These are phyloP conservation scores for Aspergillus eucalypticola DNA, from an alignment of 2,329 filamentous ascomycete genomes.

Conservation along the genomic window DNA sequence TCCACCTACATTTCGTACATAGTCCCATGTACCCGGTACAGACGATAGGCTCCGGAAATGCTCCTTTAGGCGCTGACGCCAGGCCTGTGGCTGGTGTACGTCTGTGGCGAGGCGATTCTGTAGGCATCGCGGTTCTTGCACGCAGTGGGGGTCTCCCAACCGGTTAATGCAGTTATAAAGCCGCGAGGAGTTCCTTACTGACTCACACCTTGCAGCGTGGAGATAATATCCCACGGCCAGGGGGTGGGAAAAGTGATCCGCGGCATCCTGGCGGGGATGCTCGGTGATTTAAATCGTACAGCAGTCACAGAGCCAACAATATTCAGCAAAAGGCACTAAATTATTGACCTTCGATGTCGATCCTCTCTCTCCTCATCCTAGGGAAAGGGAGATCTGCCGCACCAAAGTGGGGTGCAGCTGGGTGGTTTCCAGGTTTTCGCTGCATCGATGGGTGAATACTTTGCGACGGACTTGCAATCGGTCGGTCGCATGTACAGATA, in stretches of 20 bases:
- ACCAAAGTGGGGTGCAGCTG: conserved; percentile 14
- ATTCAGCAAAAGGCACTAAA: background rate
- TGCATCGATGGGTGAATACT: conserved; percentile 2
- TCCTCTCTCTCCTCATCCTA: background rate
- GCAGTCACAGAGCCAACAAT: background rate
- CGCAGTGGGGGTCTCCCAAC: no score
- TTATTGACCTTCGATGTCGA: conserved; percentile 2
- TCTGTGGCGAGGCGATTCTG: background rate
- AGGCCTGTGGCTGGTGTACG: background rate
- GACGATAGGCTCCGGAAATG: background rate
- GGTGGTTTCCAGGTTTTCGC: conserved; percentile 11
- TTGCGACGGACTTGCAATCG: background rate
- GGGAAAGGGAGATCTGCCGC: conserved; percentile 14
- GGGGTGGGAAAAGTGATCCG: background rate
- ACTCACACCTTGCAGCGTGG: conserved; percentile 5
- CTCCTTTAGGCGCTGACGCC: background rate
- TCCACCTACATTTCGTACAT: conserved; percentile 4
- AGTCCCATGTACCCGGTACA: conserved; percentile 1
- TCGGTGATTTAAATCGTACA: conserved; percentile 4
- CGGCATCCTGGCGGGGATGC: background rate
- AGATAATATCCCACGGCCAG: background rate
- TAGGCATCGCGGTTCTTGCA: background rate
- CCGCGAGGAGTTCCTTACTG: background rate
- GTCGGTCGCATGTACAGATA: background rate
- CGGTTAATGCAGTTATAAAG: background rate